Evolutionary conservation across 1,284 basidiomycete genomes (phyloP), one percentile per base, ranked within the genome.

Genomic region (Boletellus deceptivus): DNA sequence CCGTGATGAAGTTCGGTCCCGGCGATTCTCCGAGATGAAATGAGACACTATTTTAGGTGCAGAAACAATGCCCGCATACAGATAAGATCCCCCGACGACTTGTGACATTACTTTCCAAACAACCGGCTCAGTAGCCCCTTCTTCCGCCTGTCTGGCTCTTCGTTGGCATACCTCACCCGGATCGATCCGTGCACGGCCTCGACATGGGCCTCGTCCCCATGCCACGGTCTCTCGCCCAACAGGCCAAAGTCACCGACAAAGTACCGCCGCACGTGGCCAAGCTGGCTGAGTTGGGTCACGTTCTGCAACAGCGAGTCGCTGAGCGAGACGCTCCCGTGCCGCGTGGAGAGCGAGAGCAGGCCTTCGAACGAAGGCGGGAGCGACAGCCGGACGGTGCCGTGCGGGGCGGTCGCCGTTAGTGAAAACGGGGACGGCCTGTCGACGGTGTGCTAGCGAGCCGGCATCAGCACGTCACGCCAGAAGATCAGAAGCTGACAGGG

Each of bases 321-420:
- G 14, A 66, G 31, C 0, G 41, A 27, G 35, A 61, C 33, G 8
- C 45, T 53, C 3, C 65, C 61, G n/a, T 56, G 49, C 3, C 13
- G 48, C 3, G 59, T 63, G 3, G 61, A 46, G 17, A 65, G 20
- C 6, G 43, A 40, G 3, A 69, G 18, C 17, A 65, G 5, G 0
- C 65, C 63, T 3, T 52, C 39, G 20, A 69, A 69, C 9, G 59
- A 53, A 3, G 40, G 57, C 0, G 65, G 67, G 1, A 68, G 1
- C 0, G 48, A 25, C 0, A 69, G 20, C 2, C 43, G 49, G 27
- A 69, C 16, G 5, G 33, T 6, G 1, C 67, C 58, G 6, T 63
- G 41, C 0, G 33, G 10, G 2, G 55, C 13, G 34, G 24, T 27
- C 0, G 51, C 59, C 0, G 38, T 55, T 14, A 65, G 25, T 3